Base-by-base conservation (phyloP, 1,139 yeast species). In the Dujonia santamariae region DNA sequence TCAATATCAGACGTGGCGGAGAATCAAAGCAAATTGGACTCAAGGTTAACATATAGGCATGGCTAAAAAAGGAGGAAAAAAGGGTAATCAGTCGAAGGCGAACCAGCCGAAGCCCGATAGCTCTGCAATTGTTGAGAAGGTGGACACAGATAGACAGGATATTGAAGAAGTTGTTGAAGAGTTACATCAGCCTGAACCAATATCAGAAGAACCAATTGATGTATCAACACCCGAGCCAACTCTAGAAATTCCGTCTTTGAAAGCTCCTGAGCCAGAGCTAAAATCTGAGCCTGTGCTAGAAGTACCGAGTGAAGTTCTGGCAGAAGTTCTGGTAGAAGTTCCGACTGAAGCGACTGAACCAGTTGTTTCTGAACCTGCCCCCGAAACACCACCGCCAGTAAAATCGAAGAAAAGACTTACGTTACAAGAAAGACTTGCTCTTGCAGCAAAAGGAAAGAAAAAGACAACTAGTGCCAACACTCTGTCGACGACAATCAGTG, bases 351-450 rank as follows among this genome's bases (percentile, higher is more conserved):
- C 6, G 26, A 21, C 5, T 8, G 34, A n/a, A n/a, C 6, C 27
- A n/a, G n/a, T 7, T 6, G 6, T 12, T 15, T 7, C 31, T 5
- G 14, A 13, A 8, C 17, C 28, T 2, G 23, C n/a, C n/a, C 28
- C 23, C 20, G 14, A 12, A 3, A 29, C 8, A 23, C 39, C 30
- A 11, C 37, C 37, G 14, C 45, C 44, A 30, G 50, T 51, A 12
- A 50, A 55, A 4, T 7, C 13, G 24, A 59, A 56, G 42, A 77
- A 78, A 46, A 66, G 85, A 45, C 61, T 83, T 29, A 74, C 94
- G 0, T 63, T 85, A 47, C 90, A 86, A 50, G 95, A 87, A 49
- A 64, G 96, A 43, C 64, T 87, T 38, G 94, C 94, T 1, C 59
- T 80, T 46, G 96, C 96, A 1, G 88, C 90, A 4, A 77, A 76